A percentile compares a stretch with the other conserved stretches of the same genome.
Conservation (phyloP, 2,329 filamentous ascomycete species). For the Aspergillus hiratsukae region DNA sequence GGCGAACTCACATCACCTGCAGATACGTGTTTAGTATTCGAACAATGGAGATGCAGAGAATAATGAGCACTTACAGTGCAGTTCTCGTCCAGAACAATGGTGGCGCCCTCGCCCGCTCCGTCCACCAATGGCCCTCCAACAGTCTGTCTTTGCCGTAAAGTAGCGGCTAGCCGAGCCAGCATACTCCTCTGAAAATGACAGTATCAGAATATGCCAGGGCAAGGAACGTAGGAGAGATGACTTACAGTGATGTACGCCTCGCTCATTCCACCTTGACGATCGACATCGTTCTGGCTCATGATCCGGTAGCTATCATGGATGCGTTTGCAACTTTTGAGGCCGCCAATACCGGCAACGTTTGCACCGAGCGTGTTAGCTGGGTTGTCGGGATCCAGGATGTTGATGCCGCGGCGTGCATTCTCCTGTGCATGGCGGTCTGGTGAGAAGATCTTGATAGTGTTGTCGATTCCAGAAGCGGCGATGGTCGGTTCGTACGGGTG, state of each 20-base stretch:
- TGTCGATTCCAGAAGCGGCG: conserved; percentile 63
- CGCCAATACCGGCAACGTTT: conserved; percentile 29
- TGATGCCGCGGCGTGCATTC: conserved; percentile 53
- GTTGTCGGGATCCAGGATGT: conserved; percentile 50
- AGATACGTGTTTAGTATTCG: not conserved
- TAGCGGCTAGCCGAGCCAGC: conserved; percentile 42
- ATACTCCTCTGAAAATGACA: conserved; percentile 40
- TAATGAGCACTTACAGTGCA: conserved; percentile 34
- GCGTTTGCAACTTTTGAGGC: conserved; percentile 53
- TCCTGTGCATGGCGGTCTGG: conserved; percentile 55
- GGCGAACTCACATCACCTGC: conserved; percentile 29
- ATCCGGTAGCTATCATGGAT: conserved; percentile 60
- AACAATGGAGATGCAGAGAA: not conserved
- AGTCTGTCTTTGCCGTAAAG: conserved; percentile 36
- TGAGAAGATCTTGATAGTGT: conserved; percentile 65
- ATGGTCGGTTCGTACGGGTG: conserved; percentile 65
- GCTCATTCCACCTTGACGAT: conserved; percentile 53
- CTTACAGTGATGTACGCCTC: conserved; percentile 55
- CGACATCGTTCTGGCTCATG: conserved; percentile 58
- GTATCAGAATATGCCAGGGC: conserved; percentile 10
- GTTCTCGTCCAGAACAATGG: conserved; percentile 42
- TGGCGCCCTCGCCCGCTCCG: conserved; percentile 26
- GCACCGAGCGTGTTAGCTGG: conserved; percentile 31
- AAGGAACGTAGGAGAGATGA: conserved; percentile 6
- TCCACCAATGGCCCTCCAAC: conserved; percentile 22